Base-by-base conservation (phyloP, 2,329 filamentous ascomycete species). In the Cladosporium sp. region DNA sequence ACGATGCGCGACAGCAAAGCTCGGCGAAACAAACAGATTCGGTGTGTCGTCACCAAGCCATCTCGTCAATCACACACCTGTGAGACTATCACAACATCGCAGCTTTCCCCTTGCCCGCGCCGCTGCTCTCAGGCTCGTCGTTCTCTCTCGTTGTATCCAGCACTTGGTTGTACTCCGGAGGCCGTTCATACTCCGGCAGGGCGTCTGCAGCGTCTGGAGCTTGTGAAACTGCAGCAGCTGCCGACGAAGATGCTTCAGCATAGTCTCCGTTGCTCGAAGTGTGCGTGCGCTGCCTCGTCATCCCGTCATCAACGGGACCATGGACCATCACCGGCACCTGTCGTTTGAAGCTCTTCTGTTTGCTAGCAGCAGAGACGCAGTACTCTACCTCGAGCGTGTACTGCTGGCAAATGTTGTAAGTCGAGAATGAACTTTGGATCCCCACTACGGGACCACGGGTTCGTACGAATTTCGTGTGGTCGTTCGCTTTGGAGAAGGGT, bases 91-190 rank as follows among this genome's bases (percentile, higher is more conserved):
- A 54, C 25, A 46, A 5, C 56, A 28, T 13, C 23, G 36, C 34
- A 10, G 32, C 56, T 14, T 58, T 58, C 25, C 48, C 64, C n/a
- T 61, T 61, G 11, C 28, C 58, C 11, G 13, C 7, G 25, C 13
- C 46, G 18, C 25, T 30, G 30, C 30, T 21, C 6, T 16, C 34
- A 10, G 49, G 25, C 36, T 10, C 16, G 21, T 63, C 60, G n/a
- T 63, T 46, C 14, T 54, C 49, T 13, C 49, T 56, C 49, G 49
- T 54, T 18, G 46, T 58, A 8, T 53, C 34, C 14, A 51, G 54
- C n/a, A 51, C 61, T 26, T 60, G 21, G n/a, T 64, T 62, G n/a
- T 66, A 66, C 14, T 58, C 56, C 21, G 65, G 65, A 28, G 65
- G 65, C 18, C 57, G 8, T n/a, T 66, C 65, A 39, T 66, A 66